Base-by-base conservation (phyloP, 805 yeast genomes). In the Maudiozyma pseudohumilis region DNA sequence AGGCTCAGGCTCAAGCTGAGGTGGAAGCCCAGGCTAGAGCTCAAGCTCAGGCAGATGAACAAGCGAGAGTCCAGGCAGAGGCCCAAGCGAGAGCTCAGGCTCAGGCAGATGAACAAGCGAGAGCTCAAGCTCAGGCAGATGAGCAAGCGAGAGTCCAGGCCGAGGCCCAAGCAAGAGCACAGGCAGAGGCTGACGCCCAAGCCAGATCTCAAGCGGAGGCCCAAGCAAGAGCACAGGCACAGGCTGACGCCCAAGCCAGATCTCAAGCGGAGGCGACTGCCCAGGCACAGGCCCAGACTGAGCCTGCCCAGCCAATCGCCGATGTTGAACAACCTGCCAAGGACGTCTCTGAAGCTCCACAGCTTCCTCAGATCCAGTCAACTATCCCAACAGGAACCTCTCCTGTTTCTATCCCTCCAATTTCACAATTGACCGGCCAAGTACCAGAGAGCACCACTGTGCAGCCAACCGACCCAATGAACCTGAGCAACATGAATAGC, bases 41-140 rank as follows among this genome's bases (percentile, higher is more conserved):
- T 23, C 38, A 39, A 20, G 40, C 36, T 3, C 46, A 42, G 30
- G 43, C 43, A 5, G 36, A 40, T 17, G 40, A 29, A 3, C 31
- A 28, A 28, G 31, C 31, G 15, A 26, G 28, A 11, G 39, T 34
- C 2, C 40, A 35, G 27, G 32, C 22, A 11, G 38, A 40, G 21
- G 20, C 13, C 11, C 30, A 28, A 21, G 26, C 34, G 18, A 5
- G 10, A 16, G 28, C 10, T 16, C 28, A 25, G 10, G 28, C 28
- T 25, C 28, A 25, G 5, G 28, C 28, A 6, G 15, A 25, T 6
- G 28, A n/a, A 13, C 41, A 27, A 16, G 35, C 34, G 2, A 16
- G 26, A 33, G 30, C 32, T 12, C 29, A 28, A 35, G 29, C 28
- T 11, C 32, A 35, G n/a, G 23, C 32, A 4, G 29, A 29, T 12